Conservation (phyloP, 108 stramenopile genomes). For the Mayamaea pseudoterrestris region DNA sequence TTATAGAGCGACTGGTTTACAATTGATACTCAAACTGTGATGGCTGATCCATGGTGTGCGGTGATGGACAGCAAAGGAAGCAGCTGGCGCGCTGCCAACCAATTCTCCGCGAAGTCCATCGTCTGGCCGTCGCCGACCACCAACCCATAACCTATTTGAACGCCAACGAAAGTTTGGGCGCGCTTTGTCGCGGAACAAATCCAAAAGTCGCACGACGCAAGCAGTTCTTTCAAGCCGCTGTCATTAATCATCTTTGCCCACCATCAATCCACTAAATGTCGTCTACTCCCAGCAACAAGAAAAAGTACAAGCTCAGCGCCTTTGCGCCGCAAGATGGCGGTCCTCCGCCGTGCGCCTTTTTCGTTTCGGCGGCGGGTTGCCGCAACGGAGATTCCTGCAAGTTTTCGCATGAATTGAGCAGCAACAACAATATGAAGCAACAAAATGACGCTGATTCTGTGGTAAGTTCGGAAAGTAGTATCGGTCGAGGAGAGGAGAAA, state of each 20-base stretch:
- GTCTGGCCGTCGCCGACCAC: too few species aligned
- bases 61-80: too few species aligned
- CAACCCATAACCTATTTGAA: too few species aligned
- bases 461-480: constrained; percentile 60
- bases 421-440: not conserved
- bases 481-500: constrained; percentile 33
- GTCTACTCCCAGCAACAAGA: constrained; percentile 12
- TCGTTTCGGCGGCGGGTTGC: constrained; percentile 53
- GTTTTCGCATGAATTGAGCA: constrained; percentile 39
- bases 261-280: too few species aligned
- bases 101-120: too few species aligned
- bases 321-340: constrained; percentile 18
- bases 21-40: too few species aligned
- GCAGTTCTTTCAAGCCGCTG: too few species aligned
- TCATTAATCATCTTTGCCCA: too few species aligned
- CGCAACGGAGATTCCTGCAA: constrained; percentile 76
- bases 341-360: constrained; percentile 59
- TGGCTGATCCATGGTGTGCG: too few species aligned
- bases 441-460: constrained; percentile 29
- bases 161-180: not conserved
- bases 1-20: too few species aligned
- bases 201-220: not conserved
- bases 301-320: constrained; percentile 60
- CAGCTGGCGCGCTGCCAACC: too few species aligned
- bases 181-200: not conserved